Evolutionary conservation across 306 rosid genomes (phyloP).

Genomic region (Corylus heterophylla): DNA sequence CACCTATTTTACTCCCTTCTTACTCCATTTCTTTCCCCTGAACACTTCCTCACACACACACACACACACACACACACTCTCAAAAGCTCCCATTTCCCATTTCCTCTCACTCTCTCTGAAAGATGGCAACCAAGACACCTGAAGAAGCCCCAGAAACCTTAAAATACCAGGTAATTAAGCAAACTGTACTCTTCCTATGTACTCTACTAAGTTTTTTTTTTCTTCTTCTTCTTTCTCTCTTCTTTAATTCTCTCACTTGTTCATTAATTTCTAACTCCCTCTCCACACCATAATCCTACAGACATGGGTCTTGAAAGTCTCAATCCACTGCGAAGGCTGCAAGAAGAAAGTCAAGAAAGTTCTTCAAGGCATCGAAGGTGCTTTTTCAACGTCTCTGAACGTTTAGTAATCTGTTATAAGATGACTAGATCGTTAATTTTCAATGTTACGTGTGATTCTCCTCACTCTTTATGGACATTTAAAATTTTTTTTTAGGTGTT

Average conservation of each 20-base stretch:
- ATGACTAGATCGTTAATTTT: no score
- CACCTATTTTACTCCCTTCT: slow-evolving; percentile 20
- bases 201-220: not conserved
- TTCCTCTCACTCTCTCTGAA: slow-evolving; percentile 28
- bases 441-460: not conserved
- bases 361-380: slow-evolving; percentile 63
- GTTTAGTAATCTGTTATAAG: not conserved
- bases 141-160: slow-evolving; percentile 56
- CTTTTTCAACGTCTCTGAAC: not conserved
- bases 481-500: slow-evolving; percentile 51
- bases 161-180: slow-evolving; percentile 61
- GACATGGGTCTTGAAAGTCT: slow-evolving; percentile 87
- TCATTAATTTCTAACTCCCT: slow-evolving; percentile 19
- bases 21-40: slow-evolving; percentile 27
- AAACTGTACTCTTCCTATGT: not conserved
- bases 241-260: not conserved
- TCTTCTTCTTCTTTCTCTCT: not conserved
- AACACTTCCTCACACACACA: slow-evolving; percentile 20
- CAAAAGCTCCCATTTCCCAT: slow-evolving; percentile 21
- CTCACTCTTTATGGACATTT: not conserved
- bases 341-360: slow-evolving; percentile 80
- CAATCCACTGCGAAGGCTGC: slow-evolving; percentile 94
- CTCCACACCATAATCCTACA: slow-evolving; percentile 25
- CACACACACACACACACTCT: slow-evolving; percentile 4
- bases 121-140: slow-evolving; percentile 62